Conservation (phyloP, 345 rosid species). For the Citrus mangshanensis region DNA sequence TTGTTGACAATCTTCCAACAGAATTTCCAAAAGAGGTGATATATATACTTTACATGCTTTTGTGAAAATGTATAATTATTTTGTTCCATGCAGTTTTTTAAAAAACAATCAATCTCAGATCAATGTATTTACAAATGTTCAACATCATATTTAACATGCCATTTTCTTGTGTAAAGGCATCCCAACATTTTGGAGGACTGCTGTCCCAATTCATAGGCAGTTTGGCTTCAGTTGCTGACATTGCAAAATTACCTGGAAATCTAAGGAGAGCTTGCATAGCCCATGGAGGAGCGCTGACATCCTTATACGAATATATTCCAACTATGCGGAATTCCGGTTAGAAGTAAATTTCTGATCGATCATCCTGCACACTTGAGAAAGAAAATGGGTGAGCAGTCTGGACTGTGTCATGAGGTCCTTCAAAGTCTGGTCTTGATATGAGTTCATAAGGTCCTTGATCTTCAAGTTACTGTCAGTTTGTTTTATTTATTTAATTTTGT, state of each 20-base stretch:
- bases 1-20: slow-evolving; percentile 87
- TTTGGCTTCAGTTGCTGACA: slow-evolving; percentile 61
- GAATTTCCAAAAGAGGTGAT: slow-evolving; percentile 89
- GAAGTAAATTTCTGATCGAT: not conserved
- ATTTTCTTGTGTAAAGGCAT: slow-evolving; percentile 53
- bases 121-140: too few species aligned
- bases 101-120: too few species aligned
- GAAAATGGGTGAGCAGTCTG: not conserved
- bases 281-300: slow-evolving; percentile 61
- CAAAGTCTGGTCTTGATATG: too few species aligned
- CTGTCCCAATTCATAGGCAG: slow-evolving; percentile 63
- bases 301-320: slow-evolving; percentile 14
- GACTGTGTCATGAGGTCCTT: too few species aligned
- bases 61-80: not conserved
- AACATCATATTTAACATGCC: not conserved
- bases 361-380: not conserved
- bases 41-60: not conserved
- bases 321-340: not conserved
- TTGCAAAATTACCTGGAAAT: slow-evolving; percentile 55
- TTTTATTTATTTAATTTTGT: too few species aligned
- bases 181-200: slow-evolving; percentile 85
- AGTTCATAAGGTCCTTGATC: too few species aligned
- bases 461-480: too few species aligned
- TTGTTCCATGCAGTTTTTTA: not conserved
- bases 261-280: slow-evolving; percentile 75